phyloP scores from a whole-genome alignment of 192 early-diverging fungal genomes.

The Entophlyctis helioformis region DNA sequence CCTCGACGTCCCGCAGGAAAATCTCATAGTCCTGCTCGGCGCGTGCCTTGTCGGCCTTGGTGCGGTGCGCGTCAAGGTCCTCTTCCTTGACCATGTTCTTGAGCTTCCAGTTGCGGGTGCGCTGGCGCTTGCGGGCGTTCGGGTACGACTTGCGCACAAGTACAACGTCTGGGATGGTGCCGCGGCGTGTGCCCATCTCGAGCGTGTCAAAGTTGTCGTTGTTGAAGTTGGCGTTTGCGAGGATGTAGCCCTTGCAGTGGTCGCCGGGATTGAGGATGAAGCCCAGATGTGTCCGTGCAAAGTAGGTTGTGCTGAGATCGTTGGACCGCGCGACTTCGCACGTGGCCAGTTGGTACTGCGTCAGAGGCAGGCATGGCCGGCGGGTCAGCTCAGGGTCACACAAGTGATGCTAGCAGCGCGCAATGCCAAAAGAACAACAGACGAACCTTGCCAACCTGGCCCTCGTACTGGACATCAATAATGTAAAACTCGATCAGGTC shows the following conservation, averaged over 20 bases:
- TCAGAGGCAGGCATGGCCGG: not conserved
- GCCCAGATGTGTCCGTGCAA: constrained; percentile 87
- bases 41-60: constrained; percentile 57
- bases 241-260: constrained; percentile 81
- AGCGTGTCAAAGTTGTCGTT: constrained; percentile 60
- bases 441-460: constrained; percentile 46
- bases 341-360: constrained; percentile 65
- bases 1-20: constrained; percentile 96
- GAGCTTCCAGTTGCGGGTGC: constrained; percentile 83
- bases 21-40: constrained; percentile 85
- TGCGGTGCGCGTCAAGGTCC: constrained; percentile 54
- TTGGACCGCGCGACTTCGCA: constrained; percentile 75
- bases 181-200: constrained; percentile 22
- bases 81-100: constrained; percentile 82
- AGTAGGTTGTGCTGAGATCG: constrained; percentile 59
- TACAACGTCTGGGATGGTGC: constrained; percentile 72
- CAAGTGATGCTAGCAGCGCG: too few species aligned
- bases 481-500: constrained; percentile 91
- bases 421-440: not conserved
- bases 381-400: too few species aligned
- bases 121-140: constrained; percentile 74
- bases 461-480: constrained; percentile 78
- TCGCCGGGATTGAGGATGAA: constrained; percentile 85
- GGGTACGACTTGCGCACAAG: constrained; percentile 89
- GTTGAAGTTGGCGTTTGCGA: constrained; percentile 85